Base-by-base conservation (phyloP, 2,329 filamentous ascomycete species). In the Trichoderma semiorbis region DNA sequence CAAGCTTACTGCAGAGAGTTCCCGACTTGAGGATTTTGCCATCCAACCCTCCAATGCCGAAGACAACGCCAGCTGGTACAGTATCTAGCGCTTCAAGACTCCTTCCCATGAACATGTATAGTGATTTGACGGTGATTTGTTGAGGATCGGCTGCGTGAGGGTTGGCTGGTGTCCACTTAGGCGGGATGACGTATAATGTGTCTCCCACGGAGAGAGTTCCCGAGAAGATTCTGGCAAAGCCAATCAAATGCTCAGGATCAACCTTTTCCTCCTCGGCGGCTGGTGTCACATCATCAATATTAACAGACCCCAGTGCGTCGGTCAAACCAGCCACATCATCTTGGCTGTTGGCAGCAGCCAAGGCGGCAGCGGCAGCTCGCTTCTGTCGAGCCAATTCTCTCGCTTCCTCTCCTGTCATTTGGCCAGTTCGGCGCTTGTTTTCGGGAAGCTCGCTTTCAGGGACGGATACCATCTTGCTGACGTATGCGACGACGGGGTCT, bases 391-490 rank as follows among this genome's bases (percentile, higher is more conserved):
- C 96, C 72, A 98, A 83, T 74, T 98, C 95, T 75, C 93, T 86
- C 4, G 96, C 96, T 81, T 98, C 96, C 74, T 97, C 96, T 1
- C 94, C 92, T 50, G 89, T 97, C 78, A 98, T 87, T 57, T 90
- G 90, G 0, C 91, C 91, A 18, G 83, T 81, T 18, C 90, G 87
- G 60, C 93, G 88, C 80, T 92, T 97, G 80, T 97, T 97, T 67
- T 95, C 89, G 0, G 93, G 93, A 6, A 99, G 85, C 77, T 99
- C 95, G 80, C 93, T 98, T 78, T 97, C 93, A 0, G 94, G 95
- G 14, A 99, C 87, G 0, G 96, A 96, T 1, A 98, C 93, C 94
- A 99, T 98, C 80, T 99, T 99, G 83, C 95, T 98, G 73, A 99
- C 93, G 75, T 97, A 99, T 10, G 93, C 95, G 2, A 99, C 93